These are phyloP conservation scores for Candida palmyrensis DNA, from an alignment of 805 yeast genomes.

Conservation along the genomic window DNA sequence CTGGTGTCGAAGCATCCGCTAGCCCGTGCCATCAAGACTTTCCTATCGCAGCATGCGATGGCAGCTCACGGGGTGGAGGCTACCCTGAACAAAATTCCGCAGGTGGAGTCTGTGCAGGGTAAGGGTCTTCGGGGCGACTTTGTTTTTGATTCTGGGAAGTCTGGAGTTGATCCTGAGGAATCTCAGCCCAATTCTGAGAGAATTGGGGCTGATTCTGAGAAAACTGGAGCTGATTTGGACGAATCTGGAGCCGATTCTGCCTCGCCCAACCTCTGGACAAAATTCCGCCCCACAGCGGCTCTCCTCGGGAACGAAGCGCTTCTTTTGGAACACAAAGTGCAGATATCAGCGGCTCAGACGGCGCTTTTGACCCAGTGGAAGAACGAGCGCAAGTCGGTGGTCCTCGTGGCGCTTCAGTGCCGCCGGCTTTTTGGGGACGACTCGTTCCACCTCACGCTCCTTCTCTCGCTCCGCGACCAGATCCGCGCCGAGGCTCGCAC, in stretches of 20 bases:
- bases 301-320: slow-evolving; percentile 59
- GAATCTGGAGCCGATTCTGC: slow-evolving; percentile 6
- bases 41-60: slow-evolving; percentile 24
- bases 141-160: slow-evolving; percentile 16
- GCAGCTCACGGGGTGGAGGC: slow-evolving; percentile 11
- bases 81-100: slow-evolving; percentile 35
- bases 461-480: slow-evolving; percentile 59
- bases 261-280: slow-evolving; percentile 24
- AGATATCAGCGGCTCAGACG: slow-evolving; percentile 28
- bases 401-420: slow-evolving; percentile 46
- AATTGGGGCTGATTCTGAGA: too few relatives aligned
- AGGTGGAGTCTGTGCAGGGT: slow-evolving; percentile 53
- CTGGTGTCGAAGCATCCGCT: slow-evolving; percentile 64
- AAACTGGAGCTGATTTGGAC: too few relatives aligned
- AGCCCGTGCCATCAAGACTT: slow-evolving; percentile 48
- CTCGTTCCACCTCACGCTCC: slow-evolving; percentile 35
- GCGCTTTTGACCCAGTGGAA: slow-evolving; percentile 50
- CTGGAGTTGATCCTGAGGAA: slow-evolving; percentile 5
- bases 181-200: too few relatives aligned
- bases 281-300: slow-evolving; percentile 28
- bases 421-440: slow-evolving; percentile 18
- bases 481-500: slow-evolving; percentile 51
- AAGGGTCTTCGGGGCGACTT: slow-evolving; percentile 51
- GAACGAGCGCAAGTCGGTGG: slow-evolving; percentile 56
- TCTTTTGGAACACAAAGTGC: slow-evolving; percentile 43